Conservation (phyloP, 2,329 filamentous ascomycete species). For the Allantophomopsis lycopodina region DNA sequence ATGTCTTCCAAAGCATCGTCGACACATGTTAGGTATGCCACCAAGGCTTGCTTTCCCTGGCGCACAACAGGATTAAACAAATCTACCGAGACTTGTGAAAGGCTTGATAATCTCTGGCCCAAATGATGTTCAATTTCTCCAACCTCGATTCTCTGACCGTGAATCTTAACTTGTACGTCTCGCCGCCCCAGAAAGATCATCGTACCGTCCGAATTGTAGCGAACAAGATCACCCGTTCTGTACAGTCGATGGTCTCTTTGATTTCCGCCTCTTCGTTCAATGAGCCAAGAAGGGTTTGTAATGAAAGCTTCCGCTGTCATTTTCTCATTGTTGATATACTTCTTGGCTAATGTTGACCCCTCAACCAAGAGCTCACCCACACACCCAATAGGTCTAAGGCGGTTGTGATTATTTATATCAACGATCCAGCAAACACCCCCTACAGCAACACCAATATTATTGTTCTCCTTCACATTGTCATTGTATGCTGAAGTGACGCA, state of each 20-base stretch:
- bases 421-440: slow-evolving; percentile 6
- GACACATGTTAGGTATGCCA: too few species aligned
- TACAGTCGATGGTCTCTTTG: slow-evolving; percentile 36
- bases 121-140: slow-evolving; percentile 42
- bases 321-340: slow-evolving; percentile 9
- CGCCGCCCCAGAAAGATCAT: slow-evolving; percentile 59
- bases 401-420: slow-evolving; percentile 2
- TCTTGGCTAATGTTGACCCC: slow-evolving; percentile 8
- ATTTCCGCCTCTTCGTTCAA: slow-evolving; percentile 42
- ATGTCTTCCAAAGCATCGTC: too few species aligned
- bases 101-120: too few species aligned
- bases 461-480: slow-evolving; percentile 2
- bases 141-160: slow-evolving; percentile 68
- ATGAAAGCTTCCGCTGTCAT: slow-evolving; percentile 7
- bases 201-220: slow-evolving; percentile 64
- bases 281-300: neutral
- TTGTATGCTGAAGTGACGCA: slow-evolving; percentile 1
- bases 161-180: slow-evolving; percentile 71
- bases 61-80: too few species aligned
- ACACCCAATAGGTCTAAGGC: slow-evolving; percentile 6
- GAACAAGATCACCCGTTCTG: slow-evolving; percentile 65
- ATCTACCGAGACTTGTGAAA: too few species aligned
- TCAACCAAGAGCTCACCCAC: slow-evolving; percentile 10
- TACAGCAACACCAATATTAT: slow-evolving; percentile 4
- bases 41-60: too few species aligned